These are phyloP conservation scores for Cicer bijugum DNA, from an alignment of 306 rosid genomes.

Conservation along the genomic window DNA sequence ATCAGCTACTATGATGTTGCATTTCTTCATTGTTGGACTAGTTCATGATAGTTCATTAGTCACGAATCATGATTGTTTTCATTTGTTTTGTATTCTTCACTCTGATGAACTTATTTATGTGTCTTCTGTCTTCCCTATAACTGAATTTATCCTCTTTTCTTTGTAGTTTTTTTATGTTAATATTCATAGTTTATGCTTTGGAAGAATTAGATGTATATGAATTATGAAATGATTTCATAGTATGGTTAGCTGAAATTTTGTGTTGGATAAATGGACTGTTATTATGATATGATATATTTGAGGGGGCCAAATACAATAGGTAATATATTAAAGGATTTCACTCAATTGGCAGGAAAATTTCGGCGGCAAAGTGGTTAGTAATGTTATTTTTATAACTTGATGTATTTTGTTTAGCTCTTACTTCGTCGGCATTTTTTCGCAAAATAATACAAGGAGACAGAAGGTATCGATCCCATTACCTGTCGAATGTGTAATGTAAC, in stretches of 20 bases:
- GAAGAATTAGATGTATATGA: slow-evolving; percentile 4
- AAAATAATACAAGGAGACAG: no score
- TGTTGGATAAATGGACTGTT: slow-evolving; percentile 4
- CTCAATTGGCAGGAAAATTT: no score
- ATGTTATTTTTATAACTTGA: no score
- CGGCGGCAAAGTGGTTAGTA: no score
- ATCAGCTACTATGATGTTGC: slow-evolving; percentile 28
- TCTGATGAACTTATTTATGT: not conserved
- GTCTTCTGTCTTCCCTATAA: slow-evolving; percentile 10
- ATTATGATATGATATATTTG: slow-evolving; percentile 54
- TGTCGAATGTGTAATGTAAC: no score
- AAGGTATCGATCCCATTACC: no score
- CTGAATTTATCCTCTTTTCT: not conserved
- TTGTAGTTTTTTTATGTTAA: not conserved
- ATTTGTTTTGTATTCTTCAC: slow-evolving; percentile 3
- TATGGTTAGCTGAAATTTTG: slow-evolving; percentile 20
- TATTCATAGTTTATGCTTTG: slow-evolving; percentile 15
- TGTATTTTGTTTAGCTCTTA: no score
- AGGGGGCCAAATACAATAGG: slow-evolving; percentile 47
- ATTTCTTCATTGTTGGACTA: slow-evolving; percentile 17
- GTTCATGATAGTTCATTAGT: slow-evolving; percentile 7
- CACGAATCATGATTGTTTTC: not conserved
- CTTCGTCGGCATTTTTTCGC: no score
- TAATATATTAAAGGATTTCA: no score
- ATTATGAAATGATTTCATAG: not conserved